Base-by-base conservation (phyloP, 2,329 filamentous ascomycete genomes). In the Sporothrix pseudoabietina region DNA sequence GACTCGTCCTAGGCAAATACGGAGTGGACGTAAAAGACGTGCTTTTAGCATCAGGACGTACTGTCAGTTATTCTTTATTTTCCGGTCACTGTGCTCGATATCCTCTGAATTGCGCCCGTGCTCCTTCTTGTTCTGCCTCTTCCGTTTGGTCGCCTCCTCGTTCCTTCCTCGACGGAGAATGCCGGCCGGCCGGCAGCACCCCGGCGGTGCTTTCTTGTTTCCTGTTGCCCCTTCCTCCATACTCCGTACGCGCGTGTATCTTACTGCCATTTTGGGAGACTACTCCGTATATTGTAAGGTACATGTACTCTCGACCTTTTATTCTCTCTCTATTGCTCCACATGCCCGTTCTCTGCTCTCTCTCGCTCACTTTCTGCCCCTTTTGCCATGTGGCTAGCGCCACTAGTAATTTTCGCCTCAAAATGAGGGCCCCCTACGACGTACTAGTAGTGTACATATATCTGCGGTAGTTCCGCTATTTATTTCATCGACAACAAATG, bases 331-430 rank as follows among this genome's bases (percentile, higher is more conserved):
- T 35, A 4, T 8, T 4, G 57, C 57, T 41, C 57, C 57, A 65
- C 61, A 47, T 9, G 4, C 7, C 39, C 39, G 14, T 49, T 44
- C 16, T 66, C 61, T 19, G 39, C 10, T 49, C 14, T 30, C 12
- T 44, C 4, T 30, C 9, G n/a, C 61, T 55, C 52, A 6, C 35
- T 35, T 6, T 26, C 44, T 30, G 66, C 30, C 66, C 49, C 66
- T 35, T 41, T 39, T 69, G 66, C 66, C 66, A 69, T 69, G 66
- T 69, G 66, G 66, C 66, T 49, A 69, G 8, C n/a, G 49, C 66
- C 66, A 54, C 66, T 69, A 69, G 47, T 41, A 49, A 41, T 32
- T 8, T 35, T 19, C 26, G 32, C 7, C 44, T 8, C 19, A 3
- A 22, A 35, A 7, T 32, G 26, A 61, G 32, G 16, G 9, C 8